Percentiles rank a stretch among this genome's conserved stretches.
Evolutionary conservation across 495 filamentous ascomycete genomes (phyloP).

Genomic region (Friedmanniomyces endolithicus): DNA sequence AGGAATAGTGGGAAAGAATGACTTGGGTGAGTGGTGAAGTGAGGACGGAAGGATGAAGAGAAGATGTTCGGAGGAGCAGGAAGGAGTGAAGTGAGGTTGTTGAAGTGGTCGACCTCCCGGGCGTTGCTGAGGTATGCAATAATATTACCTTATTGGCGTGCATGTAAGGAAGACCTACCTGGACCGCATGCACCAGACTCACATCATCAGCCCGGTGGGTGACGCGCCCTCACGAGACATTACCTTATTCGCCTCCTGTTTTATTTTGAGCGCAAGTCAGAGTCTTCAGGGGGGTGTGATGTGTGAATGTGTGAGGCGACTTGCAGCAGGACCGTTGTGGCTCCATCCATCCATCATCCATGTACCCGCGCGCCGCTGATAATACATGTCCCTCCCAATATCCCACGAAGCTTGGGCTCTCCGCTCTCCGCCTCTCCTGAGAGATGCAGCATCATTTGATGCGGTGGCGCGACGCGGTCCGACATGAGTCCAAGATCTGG

Average conservation of each 20-base stretch:
- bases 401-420: neutral
- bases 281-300: too few species aligned
- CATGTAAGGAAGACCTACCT: too few species aligned
- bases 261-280: neutral
- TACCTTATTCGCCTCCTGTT: neutral
- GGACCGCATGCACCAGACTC: too few species aligned
- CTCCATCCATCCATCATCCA: neutral
- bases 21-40: slow-evolving; percentile 1
- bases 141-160: too few species aligned
- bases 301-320: too few species aligned
- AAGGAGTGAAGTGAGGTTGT: too few species aligned
- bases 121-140: too few species aligned
- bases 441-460: neutral
- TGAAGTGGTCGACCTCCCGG: too few species aligned
- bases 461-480: neutral
- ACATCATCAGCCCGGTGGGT: too few species aligned
- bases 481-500: too few species aligned
- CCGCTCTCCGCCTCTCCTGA: neutral
- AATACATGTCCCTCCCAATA: neutral
- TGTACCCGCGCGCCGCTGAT: neutral
- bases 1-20: slow-evolving; percentile 2
- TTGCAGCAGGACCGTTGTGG: neutral
- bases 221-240: neutral
- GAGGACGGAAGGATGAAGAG: neutral
- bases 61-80: too few species aligned